phyloP scores from a whole-genome alignment of 1,139 yeast genomes.

The Zhuliangozyma parablackwelliae region DNA sequence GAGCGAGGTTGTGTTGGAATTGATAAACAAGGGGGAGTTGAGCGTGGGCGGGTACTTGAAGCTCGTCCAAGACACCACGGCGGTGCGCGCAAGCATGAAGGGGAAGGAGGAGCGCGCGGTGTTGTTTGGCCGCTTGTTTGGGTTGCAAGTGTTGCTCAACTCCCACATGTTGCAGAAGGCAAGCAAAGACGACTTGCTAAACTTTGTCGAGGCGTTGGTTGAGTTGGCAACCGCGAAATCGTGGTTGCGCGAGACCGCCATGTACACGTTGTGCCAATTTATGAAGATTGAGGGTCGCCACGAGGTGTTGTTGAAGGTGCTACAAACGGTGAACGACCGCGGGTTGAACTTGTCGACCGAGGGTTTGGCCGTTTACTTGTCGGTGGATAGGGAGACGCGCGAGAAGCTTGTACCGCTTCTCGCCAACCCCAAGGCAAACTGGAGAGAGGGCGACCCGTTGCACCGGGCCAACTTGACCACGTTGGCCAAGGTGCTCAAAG shows the following conservation, averaged over 20 bases:
- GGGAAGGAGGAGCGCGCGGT: slow-evolving; percentile 83
- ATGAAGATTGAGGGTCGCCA: slow-evolving; percentile 11
- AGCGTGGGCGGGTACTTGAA: slow-evolving; percentile 36
- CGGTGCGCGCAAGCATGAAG: slow-evolving; percentile 48
- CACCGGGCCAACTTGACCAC: slow-evolving; percentile 58
- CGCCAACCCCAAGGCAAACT: slow-evolving; percentile 30
- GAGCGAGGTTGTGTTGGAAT: slow-evolving; percentile 62
- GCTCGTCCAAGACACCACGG: slow-evolving; percentile 39
- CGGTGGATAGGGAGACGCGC: slow-evolving; percentile 36
- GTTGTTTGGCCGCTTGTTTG: slow-evolving; percentile 81
- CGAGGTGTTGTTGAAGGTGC: slow-evolving; percentile 19
- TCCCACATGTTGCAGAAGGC: slow-evolving; percentile 42
- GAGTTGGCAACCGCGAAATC: slow-evolving; percentile 61
- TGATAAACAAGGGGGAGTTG: slow-evolving; percentile 24
- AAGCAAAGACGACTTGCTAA: slow-evolving; percentile 24
- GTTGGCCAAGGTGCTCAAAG: slow-evolving; percentile 65
- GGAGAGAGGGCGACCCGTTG: slow-evolving; percentile 77
- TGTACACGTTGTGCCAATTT: slow-evolving; percentile 64
- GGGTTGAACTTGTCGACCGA: slow-evolving; percentile 69
- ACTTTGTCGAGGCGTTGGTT: slow-evolving; percentile 46
- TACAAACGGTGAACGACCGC: slow-evolving; percentile 44
- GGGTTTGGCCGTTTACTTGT: slow-evolving; percentile 70
- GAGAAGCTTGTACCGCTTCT: slow-evolving; percentile 20
- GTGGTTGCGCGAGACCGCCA: slow-evolving; percentile 83
- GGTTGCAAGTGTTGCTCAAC: slow-evolving; percentile 70